Evolutionary conservation across 169 alveolate genomes (phyloP).

Genomic region (Eimeria acervulina): DNA sequence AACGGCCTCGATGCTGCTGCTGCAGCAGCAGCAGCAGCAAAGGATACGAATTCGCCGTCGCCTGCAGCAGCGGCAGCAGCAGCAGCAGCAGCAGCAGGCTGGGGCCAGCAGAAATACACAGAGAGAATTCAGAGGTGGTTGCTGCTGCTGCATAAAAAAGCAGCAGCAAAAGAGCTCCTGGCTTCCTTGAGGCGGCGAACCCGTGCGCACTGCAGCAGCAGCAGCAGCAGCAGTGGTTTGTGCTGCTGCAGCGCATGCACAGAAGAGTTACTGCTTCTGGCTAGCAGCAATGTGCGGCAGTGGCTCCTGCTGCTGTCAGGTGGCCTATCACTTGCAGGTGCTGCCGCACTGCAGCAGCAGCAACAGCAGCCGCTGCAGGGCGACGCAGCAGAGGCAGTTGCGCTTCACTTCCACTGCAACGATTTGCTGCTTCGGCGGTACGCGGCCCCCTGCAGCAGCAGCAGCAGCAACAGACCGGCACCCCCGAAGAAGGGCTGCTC

Average conservation of each 20-base stretch:
- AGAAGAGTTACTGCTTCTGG: constrained; percentile 11
- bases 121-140: neutral
- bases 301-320: constrained; percentile 60
- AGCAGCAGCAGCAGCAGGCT: constrained; percentile 20
- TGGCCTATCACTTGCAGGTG: constrained; percentile 18
- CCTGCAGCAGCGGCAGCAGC: neutral
- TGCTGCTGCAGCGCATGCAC: constrained; percentile 47
- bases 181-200: neutral
- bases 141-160: neutral
- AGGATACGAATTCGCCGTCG: neutral
- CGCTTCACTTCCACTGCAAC: constrained; percentile 29
- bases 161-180: constrained; percentile 10
- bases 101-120: constrained; percentile 11
- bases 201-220: neutral
- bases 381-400: constrained; percentile 10
- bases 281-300: constrained; percentile 41
- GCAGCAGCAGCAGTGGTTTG: neutral
- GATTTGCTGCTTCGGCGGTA: neutral
- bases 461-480: neutral
- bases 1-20: neutral
- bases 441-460: constrained; percentile 3
- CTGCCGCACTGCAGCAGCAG: constrained; percentile 50
- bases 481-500: neutral
- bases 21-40: constrained; percentile 41
- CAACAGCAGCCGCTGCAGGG: constrained; percentile 8